Evolutionary conservation across 768 basidiomycete species (phyloP).

Genomic region (Lepiota subincarnata): DNA sequence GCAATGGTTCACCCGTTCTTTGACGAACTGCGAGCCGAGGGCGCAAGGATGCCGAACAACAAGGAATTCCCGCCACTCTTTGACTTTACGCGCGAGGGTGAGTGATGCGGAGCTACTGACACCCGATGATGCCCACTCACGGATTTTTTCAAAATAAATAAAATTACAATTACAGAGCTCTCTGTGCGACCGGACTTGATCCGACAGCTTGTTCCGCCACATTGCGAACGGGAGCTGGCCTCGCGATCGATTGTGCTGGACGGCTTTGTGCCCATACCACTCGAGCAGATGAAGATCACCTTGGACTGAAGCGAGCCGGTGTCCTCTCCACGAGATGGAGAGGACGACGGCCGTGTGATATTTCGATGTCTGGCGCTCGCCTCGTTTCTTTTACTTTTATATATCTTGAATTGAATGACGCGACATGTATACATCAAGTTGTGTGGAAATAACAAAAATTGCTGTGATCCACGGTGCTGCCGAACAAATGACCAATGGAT

Average conservation of each 20-base stretch:
- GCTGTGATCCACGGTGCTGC: constrained; percentile 16
- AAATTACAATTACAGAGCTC: constrained; percentile 56
- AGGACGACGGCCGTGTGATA: constrained; percentile 6
- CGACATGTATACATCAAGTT: constrained; percentile 22
- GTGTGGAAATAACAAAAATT: constrained; percentile 15
- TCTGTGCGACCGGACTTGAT: constrained; percentile 95
- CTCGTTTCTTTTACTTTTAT: constrained; percentile 27
- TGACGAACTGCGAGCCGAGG: constrained; percentile 89
- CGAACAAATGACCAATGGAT: constrained; percentile 20
- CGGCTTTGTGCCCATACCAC: constrained; percentile 94
- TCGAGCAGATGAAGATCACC: constrained; percentile 91
- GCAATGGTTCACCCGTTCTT: constrained; percentile 97
- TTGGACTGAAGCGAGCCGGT: constrained; percentile 62
- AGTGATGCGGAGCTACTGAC: constrained; percentile 25
- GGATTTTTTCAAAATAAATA: constrained; percentile 1
- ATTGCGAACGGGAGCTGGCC: constrained; percentile 86
- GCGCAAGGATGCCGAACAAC: constrained; percentile 93
- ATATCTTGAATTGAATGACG: constrained; percentile 42
- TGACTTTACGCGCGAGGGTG: constrained; percentile 94
- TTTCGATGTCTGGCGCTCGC: constrained; percentile 21
- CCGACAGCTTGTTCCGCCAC: constrained; percentile 83
- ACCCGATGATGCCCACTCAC: background rate
- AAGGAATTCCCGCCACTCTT: constrained; percentile 94
- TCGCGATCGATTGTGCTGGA: constrained; percentile 84
- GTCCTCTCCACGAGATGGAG: constrained; percentile 18